phyloP scores from a whole-genome alignment of 176 grass and related monocot species.

The Oryza meridionalis region DNA sequence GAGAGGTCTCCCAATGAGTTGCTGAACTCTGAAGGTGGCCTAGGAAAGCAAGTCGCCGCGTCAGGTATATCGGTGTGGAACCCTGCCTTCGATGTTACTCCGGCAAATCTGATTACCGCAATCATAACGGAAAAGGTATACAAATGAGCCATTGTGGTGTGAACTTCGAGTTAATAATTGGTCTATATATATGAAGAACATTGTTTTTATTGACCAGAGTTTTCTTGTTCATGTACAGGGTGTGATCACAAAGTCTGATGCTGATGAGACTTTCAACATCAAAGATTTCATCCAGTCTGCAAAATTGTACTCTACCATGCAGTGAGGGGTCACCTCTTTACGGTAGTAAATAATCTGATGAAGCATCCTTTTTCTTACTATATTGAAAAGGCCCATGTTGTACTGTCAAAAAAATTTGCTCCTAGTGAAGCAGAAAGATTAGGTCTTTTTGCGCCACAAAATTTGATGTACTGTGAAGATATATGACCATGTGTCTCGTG shows the following conservation, averaged over 20 bases:
- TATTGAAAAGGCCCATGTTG: neutral
- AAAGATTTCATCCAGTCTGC: constrained; percentile 62
- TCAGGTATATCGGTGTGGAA: constrained; percentile 90
- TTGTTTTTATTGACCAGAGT: neutral
- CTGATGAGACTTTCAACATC: constrained; percentile 70
- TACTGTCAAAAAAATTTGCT: too few species aligned
- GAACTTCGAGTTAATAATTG: neutral
- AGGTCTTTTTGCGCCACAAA: neutral
- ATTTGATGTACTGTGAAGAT: neutral
- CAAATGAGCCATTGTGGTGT: neutral
- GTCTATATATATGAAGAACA: neutral
- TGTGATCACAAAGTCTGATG: constrained; percentile 66
- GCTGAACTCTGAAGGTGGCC: constrained; percentile 85
- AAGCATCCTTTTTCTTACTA: neutral
- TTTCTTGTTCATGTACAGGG: constrained; percentile 55
- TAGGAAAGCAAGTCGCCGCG: constrained; percentile 88
- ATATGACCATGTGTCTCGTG: neutral
- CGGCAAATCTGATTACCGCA: constrained; percentile 81
- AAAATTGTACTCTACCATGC: constrained; percentile 27
- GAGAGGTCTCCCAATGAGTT: constrained; percentile 91
- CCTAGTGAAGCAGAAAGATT: neutral
- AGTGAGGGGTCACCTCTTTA: neutral
- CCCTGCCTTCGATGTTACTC: constrained; percentile 93
- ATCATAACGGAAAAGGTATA: constrained; percentile 94
- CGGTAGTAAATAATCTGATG: neutral